A percentile compares a stretch with the other conserved stretches of the same genome.
Conservation (phyloP, 345 rosid species). For the Populus alba region DNA sequence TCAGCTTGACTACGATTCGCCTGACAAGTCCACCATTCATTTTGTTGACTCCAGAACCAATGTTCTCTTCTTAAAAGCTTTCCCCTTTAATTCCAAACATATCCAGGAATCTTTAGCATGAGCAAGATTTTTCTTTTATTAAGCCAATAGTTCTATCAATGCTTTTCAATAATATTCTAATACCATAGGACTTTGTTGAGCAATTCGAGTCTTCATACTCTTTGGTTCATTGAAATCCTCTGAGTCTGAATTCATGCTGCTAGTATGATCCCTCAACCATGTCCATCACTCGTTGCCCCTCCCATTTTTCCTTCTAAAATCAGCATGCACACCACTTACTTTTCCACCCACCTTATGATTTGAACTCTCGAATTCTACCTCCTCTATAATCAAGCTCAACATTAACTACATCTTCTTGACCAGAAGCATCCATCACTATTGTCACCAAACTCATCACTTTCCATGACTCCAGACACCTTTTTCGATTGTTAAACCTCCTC, state of each 20-base stretch:
- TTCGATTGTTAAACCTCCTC: conserved; percentile 24
- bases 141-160: not conserved
- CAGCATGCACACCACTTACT: not conserved
- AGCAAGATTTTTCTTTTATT: conserved; percentile 16
- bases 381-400: conserved; percentile 6
- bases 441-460: conserved; percentile 1
- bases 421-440: conserved; percentile 11
- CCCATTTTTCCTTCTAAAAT: not conserved
- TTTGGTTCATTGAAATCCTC: not conserved
- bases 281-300: conserved; percentile 1
- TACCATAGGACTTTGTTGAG: not conserved
- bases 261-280: not conserved
- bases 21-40: conserved; percentile 9
- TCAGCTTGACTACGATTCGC: conserved; percentile 20
- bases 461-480: conserved; percentile 1
- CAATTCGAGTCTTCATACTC: conserved; percentile 5
- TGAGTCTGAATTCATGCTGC: not conserved
- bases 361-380: conserved; percentile 9
- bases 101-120: conserved; percentile 23
- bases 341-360: conserved; percentile 10
- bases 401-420: not conserved
- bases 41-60: conserved; percentile 17
- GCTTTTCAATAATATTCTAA: not conserved
- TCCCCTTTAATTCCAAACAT: conserved; percentile 18
- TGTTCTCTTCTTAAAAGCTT: conserved; percentile 18